Evolutionary conservation across 345 rosid species (phyloP).

Genomic region (Eucalyptus regnans): DNA sequence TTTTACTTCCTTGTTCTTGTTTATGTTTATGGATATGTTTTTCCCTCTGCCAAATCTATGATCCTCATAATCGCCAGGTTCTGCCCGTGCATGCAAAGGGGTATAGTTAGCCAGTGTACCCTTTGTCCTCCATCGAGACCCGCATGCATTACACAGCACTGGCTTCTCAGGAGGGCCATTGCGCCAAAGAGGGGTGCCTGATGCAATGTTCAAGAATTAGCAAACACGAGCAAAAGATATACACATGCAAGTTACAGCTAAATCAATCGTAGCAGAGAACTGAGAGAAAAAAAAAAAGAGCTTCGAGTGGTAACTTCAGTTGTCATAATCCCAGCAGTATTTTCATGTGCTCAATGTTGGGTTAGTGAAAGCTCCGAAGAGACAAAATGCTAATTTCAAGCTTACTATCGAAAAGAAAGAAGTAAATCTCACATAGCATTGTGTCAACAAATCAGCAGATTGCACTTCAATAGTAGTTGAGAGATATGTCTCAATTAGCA

Average conservation of each 20-base stretch:
- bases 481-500: neutral
- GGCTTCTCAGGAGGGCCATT: conserved; percentile 99
- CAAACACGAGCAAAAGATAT: neutral
- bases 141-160: conserved; percentile 96
- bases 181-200: conserved; percentile 96
- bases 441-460: too few species aligned
- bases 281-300: neutral
- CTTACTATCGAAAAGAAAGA: neutral
- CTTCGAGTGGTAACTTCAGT: neutral
- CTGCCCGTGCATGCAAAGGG: conserved; percentile 72
- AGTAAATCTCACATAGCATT: neutral
- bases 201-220: neutral
- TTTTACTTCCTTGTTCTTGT: conserved; percentile 56
- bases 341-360: neutral
- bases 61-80: conserved; percentile 47
- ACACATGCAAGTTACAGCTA: neutral
- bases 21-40: conserved; percentile 41
- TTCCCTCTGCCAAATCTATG: conserved; percentile 38
- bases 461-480: too few species aligned
- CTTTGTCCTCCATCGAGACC: conserved; percentile 89
- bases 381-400: neutral
- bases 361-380: neutral
- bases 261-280: neutral
- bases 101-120: conserved; percentile 82
- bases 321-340: neutral